Conservation (phyloP, 176 grass and related monocot genomes). For the Bromus sterilis region DNA sequence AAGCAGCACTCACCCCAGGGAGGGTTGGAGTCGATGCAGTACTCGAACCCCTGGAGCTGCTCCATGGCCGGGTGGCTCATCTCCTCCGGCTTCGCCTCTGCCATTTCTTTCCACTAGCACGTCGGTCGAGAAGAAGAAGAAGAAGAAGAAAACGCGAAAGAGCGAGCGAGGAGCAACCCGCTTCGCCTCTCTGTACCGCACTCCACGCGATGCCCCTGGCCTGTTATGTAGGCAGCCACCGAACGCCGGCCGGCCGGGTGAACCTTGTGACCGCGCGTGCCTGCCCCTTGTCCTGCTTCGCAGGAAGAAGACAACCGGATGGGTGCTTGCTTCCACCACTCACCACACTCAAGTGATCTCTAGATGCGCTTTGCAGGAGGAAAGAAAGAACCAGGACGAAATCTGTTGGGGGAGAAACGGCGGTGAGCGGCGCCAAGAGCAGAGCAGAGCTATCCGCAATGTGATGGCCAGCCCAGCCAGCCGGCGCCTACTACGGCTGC, state of each 20-base stretch:
- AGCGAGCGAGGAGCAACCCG: too few relatives aligned
- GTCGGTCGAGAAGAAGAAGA: not conserved
- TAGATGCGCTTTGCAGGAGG: not conserved
- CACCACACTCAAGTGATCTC: not conserved
- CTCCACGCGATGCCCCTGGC: not conserved
- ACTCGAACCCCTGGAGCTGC: conserved; percentile 94
- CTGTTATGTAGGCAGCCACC: not conserved
- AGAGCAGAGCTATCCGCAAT: conserved; percentile 8
- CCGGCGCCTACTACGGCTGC: not conserved
- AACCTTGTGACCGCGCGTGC: not conserved
- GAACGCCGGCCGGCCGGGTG: too few relatives aligned
- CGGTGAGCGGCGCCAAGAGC: not conserved
- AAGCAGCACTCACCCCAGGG: conserved; percentile 62
- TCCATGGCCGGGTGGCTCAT: conserved; percentile 90
- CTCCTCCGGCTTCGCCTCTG: conserved; percentile 69
- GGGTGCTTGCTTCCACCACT: not conserved
- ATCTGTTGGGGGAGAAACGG: not conserved
- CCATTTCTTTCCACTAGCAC: conserved; percentile 11
- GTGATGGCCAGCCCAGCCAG: too few relatives aligned
- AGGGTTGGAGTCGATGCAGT: conserved; percentile 95
- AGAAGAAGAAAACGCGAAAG: not conserved
- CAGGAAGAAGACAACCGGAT: not conserved
- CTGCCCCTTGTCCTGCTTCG: not conserved
- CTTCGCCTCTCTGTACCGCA: not conserved
- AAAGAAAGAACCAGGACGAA: conserved; percentile 39